A percentile compares a stretch with the other conserved stretches of the same genome.
Conservation (phyloP, 495 filamentous ascomycete species). For the Daldinia childiae region DNA sequence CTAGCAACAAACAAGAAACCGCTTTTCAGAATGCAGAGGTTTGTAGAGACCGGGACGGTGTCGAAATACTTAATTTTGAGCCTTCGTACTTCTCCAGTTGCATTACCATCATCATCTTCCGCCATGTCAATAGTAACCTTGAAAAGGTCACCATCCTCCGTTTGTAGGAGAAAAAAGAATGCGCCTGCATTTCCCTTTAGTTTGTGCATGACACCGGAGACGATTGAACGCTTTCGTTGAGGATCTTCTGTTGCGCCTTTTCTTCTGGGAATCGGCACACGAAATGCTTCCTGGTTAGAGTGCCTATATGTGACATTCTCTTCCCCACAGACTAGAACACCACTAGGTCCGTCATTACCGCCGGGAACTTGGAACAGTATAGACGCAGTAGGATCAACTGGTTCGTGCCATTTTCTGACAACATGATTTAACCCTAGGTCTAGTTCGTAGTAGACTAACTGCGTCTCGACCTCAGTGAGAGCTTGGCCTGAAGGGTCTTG, state of each 20-base stretch:
- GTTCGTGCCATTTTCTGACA: constrained; percentile 92
- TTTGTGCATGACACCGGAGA: constrained; percentile 94
- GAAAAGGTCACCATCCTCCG: constrained; percentile 96
- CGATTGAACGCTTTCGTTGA: constrained; percentile 83
- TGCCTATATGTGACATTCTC: constrained; percentile 95
- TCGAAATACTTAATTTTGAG: constrained; percentile 98
- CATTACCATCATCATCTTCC: constrained; percentile 78
- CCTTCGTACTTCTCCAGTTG: constrained; percentile 79
- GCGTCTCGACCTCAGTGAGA: constrained; percentile 82
- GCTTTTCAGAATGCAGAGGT: constrained; percentile 90
- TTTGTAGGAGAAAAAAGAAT: constrained; percentile 97
- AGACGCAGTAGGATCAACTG: constrained; percentile 87
- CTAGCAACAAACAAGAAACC: constrained; percentile 94
- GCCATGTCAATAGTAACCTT: constrained; percentile 93
- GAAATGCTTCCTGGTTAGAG: constrained; percentile 87
- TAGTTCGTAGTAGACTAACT: constrained; percentile 95
- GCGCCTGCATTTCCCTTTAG: constrained; percentile 81
- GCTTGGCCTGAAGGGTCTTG: constrained; percentile 90
- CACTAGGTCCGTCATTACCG: constrained; percentile 90
- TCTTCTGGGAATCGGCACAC: constrained; percentile 88
- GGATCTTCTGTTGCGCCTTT: constrained; percentile 90
- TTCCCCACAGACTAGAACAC: constrained; percentile 92
- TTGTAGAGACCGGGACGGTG: constrained; percentile 87
- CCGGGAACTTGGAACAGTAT: constrained; percentile 96
- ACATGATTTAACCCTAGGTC: constrained; percentile 98